phyloP scores from a whole-genome alignment of 1,284 basidiomycete genomes.

The Abortiporus biennis region DNA sequence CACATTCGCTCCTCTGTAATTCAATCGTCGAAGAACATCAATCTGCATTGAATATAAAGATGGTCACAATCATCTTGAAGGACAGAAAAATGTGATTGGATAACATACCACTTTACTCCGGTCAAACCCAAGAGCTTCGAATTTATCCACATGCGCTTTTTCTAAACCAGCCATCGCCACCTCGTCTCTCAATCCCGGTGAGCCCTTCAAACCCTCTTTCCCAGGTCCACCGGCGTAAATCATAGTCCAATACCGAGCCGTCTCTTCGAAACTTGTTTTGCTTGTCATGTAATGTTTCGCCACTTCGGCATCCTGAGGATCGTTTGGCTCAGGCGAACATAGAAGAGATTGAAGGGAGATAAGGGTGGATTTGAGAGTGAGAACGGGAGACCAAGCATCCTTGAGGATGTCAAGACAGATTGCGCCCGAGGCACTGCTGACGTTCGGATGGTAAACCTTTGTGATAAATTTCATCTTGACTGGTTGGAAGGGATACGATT shows the following conservation, averaged over 20 bases:
- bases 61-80: constrained; percentile 1
- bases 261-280: constrained; percentile 83
- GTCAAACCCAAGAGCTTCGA: constrained; percentile 70
- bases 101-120: constrained; percentile 68
- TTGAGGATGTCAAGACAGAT: constrained; percentile 88
- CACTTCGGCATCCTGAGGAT: constrained; percentile 97
- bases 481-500: constrained; percentile 94
- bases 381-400: constrained; percentile 90
- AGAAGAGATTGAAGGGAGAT: constrained; percentile 94
- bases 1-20: constrained; percentile 81
- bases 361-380: constrained; percentile 95
- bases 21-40: constrained; percentile 80
- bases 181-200: constrained; percentile 38
- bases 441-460: constrained; percentile 96
- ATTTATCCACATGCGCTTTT: constrained; percentile 67
- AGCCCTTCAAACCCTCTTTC: constrained; percentile 24
- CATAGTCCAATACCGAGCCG: constrained; percentile 92
- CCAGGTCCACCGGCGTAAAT: constrained; percentile 77
- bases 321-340: constrained; percentile 95
- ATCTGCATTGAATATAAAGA: constrained; percentile 44
- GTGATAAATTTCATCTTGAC: constrained; percentile 99
- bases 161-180: constrained; percentile 74
- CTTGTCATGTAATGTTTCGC: constrained; percentile 95
- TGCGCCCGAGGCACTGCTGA: constrained; percentile 90
- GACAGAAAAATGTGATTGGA: not conserved